Evolutionary conservation across 2,329 filamentous ascomycete genomes (phyloP), one percentile per base, ranked within the genome.

Genomic region (Aureobasidium zeae): DNA sequence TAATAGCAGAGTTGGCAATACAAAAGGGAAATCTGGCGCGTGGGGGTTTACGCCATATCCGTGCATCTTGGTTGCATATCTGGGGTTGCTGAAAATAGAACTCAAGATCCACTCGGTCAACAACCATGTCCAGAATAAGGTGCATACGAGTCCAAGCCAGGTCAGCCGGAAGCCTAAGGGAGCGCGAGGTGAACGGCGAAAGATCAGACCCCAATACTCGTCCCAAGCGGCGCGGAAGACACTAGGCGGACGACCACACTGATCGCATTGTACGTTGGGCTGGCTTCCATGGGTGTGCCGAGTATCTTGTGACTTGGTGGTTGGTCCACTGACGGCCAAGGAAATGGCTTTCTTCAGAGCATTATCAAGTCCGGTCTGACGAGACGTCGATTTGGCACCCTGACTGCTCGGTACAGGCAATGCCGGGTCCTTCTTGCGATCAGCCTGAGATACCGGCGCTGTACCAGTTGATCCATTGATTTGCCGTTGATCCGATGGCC

Each of bases 1-100:
- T 34, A 65, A 72, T 3, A 76, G 46, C 54, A 78, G 64, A 3
- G 72, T 77, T 3, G 72, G 71, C 4, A 76, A 63, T 4, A 76
- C 73, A 48, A 69, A 74, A 0, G 75, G 75, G 38, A 69, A 73
- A 16, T 61, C 53, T 0, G 76, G 75, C 8, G 72, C 72, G 48
- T 74, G 61, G 15, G 65, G 65, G 31, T 67, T 61, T 24, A 74
- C 60, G 42, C 70, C 72, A 47, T 69, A 72, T 16, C 68, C 70
- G 25, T 64, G 57, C 51, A 74, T 75, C 6, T 53, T 62, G 10
- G 59, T 51, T 4, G 72, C 68, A 47, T 72, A 68, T 6, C 60
- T 49, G 3, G 68, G 69, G 35, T 73, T 69, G 53, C 70, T 74
- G 56, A 71, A 76, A 20, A 65, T 57, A 25, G 71, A 66, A 50